A percentile compares a stretch with the other conserved stretches of the same genome.
Evolutionary conservation across 1,284 basidiomycete species (phyloP).

Genomic region (Cryptococcus wingfieldii): DNA sequence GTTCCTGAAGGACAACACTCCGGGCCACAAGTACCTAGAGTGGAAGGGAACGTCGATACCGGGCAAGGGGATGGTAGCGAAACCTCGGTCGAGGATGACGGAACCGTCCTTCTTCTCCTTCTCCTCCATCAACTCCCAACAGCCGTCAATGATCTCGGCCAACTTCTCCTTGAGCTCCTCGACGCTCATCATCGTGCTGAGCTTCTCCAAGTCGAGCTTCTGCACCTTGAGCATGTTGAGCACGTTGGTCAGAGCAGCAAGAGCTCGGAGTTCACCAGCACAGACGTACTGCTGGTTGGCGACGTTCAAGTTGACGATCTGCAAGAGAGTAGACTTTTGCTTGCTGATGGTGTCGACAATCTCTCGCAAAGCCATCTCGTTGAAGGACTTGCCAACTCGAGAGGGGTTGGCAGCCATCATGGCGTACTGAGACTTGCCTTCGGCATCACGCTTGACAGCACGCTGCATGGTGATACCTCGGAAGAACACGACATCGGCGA

Average conservation of each 20-base stretch:
- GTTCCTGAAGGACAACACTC: constrained; percentile 71
- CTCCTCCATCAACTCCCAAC: constrained; percentile 65
- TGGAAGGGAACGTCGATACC: constrained; percentile 99
- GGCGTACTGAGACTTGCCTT: constrained; percentile 92
- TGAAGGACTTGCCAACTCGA: constrained; percentile 89
- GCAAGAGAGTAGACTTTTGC: constrained; percentile 72
- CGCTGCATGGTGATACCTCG: constrained; percentile 99
- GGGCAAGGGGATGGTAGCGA: constrained; percentile 90
- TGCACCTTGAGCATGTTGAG: constrained; percentile 94
- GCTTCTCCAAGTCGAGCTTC: constrained; percentile 93
- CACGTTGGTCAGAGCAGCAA: constrained; percentile 92
- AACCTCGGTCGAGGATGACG: constrained; percentile 92
- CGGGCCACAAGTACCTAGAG: constrained; percentile 94
- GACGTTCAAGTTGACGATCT: constrained; percentile 98
- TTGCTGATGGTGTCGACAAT: constrained; percentile 86
- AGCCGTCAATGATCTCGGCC: constrained; percentile 84
- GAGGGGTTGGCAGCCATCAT: constrained; percentile 99
- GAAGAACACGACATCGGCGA: constrained; percentile 98
- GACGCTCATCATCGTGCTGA: constrained; percentile 51
- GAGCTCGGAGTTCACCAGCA: constrained; percentile 87
- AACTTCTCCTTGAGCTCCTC: constrained; percentile 56
- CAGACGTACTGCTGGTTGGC: constrained; percentile 80
- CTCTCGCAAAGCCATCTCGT: constrained; percentile 81
- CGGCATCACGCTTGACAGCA: constrained; percentile 87
- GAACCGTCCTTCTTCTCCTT: constrained; percentile 74